These are phyloP conservation scores for Uncinocarpus reesii DNA, from an alignment of 2,329 filamentous ascomycete genomes.

Conservation along the genomic window DNA sequence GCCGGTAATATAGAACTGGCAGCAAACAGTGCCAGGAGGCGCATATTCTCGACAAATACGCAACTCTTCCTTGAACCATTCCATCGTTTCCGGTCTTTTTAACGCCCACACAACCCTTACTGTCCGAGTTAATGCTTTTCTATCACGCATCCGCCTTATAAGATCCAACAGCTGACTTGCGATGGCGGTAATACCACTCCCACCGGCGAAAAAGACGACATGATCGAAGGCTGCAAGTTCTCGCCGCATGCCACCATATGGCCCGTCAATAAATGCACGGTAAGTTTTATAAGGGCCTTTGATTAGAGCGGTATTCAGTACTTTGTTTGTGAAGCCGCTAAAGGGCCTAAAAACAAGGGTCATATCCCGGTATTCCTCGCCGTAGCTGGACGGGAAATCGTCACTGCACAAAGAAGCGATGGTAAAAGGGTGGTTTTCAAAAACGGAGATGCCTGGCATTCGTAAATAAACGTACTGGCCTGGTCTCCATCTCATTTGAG, in stretches of 20 bases:
- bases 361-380: slow-evolving; percentile 77
- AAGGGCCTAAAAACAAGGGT: slow-evolving; percentile 87
- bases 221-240: slow-evolving; percentile 88
- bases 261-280: slow-evolving; percentile 82
- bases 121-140: slow-evolving; percentile 82
- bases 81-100: slow-evolving; percentile 83
- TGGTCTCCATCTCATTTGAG: slow-evolving; percentile 82
- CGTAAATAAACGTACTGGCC: slow-evolving; percentile 92
- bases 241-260: slow-evolving; percentile 87
- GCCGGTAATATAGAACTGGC: slow-evolving; percentile 88
- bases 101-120: slow-evolving; percentile 91
- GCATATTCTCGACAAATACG: slow-evolving; percentile 83
- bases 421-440: slow-evolving; percentile 93
- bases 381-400: slow-evolving; percentile 86
- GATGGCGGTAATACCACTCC: slow-evolving; percentile 86
- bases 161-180: slow-evolving; percentile 83
- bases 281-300: slow-evolving; percentile 89
- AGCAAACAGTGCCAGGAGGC: slow-evolving; percentile 77
- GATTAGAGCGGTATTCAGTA: slow-evolving; percentile 70
- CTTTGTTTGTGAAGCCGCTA: slow-evolving; percentile 75
- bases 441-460: slow-evolving; percentile 81
- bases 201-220: slow-evolving; percentile 83
- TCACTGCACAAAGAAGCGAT: slow-evolving; percentile 86
- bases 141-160: slow-evolving; percentile 93
- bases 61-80: slow-evolving; percentile 94